Evolutionary conservation across 1,284 basidiomycete genomes (phyloP).

Genomic region (Wolfiporia cocos): DNA sequence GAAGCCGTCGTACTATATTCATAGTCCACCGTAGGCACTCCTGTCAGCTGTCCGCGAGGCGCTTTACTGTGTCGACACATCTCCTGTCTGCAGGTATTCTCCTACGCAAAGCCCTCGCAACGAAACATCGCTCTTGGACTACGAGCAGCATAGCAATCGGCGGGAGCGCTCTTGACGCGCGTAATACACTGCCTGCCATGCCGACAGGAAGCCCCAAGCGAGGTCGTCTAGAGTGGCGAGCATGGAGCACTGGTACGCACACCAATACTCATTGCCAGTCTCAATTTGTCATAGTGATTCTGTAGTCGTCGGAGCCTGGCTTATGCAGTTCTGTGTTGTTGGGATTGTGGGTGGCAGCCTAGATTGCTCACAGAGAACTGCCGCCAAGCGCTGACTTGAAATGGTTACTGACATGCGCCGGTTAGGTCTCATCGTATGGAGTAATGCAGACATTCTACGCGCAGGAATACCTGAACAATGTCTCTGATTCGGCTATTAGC

Average conservation of each 20-base stretch:
- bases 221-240: too few relatives aligned
- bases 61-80: too few relatives aligned
- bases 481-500: constrained; percentile 29
- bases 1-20: too few relatives aligned
- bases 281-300: neutral
- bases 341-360: constrained; percentile 3
- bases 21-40: too few relatives aligned
- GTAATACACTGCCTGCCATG: too few relatives aligned
- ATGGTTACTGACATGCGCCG: neutral
- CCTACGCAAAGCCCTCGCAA: too few relatives aligned
- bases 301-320: constrained; percentile 3
- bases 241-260: neutral
- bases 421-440: constrained; percentile 5
- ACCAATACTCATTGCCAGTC: neutral
- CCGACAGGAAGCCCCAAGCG: too few relatives aligned
- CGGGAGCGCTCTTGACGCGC: too few relatives aligned
- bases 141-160: too few relatives aligned
- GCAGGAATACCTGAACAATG: neutral
- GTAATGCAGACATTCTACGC: constrained; percentile 6
- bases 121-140: too few relatives aligned
- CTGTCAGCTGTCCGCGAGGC: too few relatives aligned
- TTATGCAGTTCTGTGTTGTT: constrained; percentile 4
- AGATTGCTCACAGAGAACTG: neutral
- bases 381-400: neutral
- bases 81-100: too few relatives aligned